Conservation (phyloP, 768 basidiomycete species). For the Amanita muscaria region DNA sequence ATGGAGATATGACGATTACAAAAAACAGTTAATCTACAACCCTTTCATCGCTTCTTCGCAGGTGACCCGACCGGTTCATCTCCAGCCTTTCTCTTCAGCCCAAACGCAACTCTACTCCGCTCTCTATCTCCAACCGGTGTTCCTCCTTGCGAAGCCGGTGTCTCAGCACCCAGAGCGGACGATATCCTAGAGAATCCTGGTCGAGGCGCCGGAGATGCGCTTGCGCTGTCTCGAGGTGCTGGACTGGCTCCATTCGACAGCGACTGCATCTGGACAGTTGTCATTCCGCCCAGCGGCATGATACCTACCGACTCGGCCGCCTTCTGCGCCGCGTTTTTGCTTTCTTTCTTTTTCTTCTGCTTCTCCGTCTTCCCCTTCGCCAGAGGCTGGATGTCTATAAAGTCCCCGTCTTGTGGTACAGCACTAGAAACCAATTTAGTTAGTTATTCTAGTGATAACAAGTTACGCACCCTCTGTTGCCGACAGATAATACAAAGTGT, state of each 20-base stretch:
- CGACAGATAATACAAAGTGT: constrained; percentile 91
- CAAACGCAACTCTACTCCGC: constrained; percentile 68
- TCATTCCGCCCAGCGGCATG: constrained; percentile 46
- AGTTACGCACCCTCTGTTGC: constrained; percentile 73
- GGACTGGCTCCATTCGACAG: constrained; percentile 40
- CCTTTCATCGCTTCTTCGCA: constrained; percentile 34
- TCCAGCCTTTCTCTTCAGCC: constrained; percentile 75
- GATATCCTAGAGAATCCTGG: constrained; percentile 75
- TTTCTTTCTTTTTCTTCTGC: constrained; percentile 73
- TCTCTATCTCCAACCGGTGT: constrained; percentile 66
- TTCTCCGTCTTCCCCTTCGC: constrained; percentile 81
- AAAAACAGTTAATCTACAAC: background rate
- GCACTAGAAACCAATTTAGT: constrained; percentile 40
- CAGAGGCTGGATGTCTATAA: constrained; percentile 72
- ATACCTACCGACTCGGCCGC: constrained; percentile 36
- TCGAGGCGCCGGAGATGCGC: constrained; percentile 57
- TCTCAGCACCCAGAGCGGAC: constrained; percentile 33
- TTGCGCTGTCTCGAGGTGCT: constrained; percentile 29
- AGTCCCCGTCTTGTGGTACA: constrained; percentile 78
- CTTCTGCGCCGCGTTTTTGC: constrained; percentile 38
- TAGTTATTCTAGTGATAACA: constrained; percentile 7
- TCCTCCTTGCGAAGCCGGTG: constrained; percentile 38
- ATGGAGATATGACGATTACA: constrained; percentile 32
- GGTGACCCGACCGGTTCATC: constrained; percentile 65
- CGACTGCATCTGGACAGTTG: constrained; percentile 40